Conservation (phyloP, 164 flowering plant species). For the Piper betle region DNA sequence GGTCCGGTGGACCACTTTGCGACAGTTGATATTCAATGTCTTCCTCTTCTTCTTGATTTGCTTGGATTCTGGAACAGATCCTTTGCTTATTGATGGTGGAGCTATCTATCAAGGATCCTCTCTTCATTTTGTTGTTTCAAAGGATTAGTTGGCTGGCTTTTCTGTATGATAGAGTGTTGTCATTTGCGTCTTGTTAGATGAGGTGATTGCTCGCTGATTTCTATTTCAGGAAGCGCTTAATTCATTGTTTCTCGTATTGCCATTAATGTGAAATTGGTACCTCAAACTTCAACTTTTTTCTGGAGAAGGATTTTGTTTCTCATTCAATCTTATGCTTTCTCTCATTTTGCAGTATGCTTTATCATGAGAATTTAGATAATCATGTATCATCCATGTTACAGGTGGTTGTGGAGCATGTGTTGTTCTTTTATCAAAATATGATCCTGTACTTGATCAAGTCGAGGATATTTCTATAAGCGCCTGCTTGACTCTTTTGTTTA, state of each 20-base stretch:
- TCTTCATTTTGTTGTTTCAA: no score
- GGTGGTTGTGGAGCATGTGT: slow-evolving; percentile 98
- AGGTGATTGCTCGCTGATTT: background rate
- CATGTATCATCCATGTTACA: slow-evolving; percentile 15
- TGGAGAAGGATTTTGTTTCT: background rate
- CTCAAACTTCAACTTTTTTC: no score
- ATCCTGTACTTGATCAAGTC: slow-evolving; percentile 37
- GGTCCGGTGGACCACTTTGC: background rate
- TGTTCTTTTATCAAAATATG: slow-evolving; percentile 69
- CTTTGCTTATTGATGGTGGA: background rate
- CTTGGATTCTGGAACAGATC: background rate
- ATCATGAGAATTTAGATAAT: no score
- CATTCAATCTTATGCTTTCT: background rate
- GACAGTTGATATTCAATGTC: background rate
- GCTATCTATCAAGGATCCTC: background rate
- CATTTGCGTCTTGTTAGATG: no score
- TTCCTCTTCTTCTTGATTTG: background rate
- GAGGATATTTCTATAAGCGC: slow-evolving; percentile 62
- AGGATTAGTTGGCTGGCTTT: background rate
- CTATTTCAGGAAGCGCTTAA: no score
- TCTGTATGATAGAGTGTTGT: background rate
- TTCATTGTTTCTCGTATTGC: background rate
- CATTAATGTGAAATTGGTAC: background rate
- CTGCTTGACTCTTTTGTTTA: slow-evolving; percentile 79
- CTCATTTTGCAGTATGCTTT: background rate